These are phyloP conservation scores for Protomyces inouyei DNA, from an alignment of 1,139 yeast genomes.

Conservation along the genomic window DNA sequence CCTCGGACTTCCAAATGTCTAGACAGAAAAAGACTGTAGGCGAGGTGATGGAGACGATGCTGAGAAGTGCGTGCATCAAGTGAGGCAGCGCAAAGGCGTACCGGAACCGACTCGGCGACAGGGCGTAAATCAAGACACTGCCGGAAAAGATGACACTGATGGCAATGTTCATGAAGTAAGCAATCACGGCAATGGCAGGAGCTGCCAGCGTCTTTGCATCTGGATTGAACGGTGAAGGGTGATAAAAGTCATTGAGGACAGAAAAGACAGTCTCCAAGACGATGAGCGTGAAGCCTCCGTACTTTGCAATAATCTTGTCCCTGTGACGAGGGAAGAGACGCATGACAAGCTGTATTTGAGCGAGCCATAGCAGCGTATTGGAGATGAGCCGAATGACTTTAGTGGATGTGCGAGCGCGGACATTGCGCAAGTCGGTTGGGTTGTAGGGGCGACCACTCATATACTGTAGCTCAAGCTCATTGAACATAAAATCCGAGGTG, in stretches of 20 bases:
- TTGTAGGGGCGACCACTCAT: constrained; percentile 33
- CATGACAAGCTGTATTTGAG: constrained; percentile 74
- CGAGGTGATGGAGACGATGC: constrained; percentile 55
- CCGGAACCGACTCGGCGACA: constrained; percentile 50
- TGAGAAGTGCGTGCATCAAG: constrained; percentile 54
- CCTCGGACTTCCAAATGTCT: constrained; percentile 69
- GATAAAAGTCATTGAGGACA: constrained; percentile 32
- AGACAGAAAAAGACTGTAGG: constrained; percentile 74
- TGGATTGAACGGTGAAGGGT: constrained; percentile 26
- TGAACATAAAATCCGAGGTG: constrained; percentile 36
- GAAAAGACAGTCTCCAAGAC: constrained; percentile 40
- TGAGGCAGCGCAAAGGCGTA: constrained; percentile 49
- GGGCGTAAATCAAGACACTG: constrained; percentile 55
- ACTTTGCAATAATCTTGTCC: constrained; percentile 63
- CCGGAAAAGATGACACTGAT: constrained; percentile 68
- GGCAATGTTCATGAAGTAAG: constrained; percentile 70
- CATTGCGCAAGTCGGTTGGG: constrained; percentile 56
- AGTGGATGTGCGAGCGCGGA: constrained; percentile 47
- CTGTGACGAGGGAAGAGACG: constrained; percentile 63
- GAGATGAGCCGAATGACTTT: constrained; percentile 51
- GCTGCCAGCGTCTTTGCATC: constrained; percentile 27
- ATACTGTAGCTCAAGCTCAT: constrained; percentile 42
- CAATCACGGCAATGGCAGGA: constrained; percentile 65
- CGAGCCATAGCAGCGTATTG: constrained; percentile 42
- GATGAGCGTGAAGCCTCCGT: constrained; percentile 56